Conservation (phyloP, 2,329 filamentous ascomycete genomes). For the Aspergillus chevalieri region DNA sequence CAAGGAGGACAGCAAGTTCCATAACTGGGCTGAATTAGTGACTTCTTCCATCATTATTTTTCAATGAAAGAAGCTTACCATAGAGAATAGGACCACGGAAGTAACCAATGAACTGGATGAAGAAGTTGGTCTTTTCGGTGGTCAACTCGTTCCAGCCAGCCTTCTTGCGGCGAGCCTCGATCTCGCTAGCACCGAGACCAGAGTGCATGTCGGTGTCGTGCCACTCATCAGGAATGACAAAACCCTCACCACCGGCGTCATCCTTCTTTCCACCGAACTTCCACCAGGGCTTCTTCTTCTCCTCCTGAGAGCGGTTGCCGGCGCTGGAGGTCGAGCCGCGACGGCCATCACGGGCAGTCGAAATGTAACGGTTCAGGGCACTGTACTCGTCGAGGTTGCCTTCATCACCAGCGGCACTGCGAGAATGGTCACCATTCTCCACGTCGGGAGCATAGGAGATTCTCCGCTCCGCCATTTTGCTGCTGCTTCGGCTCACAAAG, state of each 20-base stretch:
- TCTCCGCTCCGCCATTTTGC: slow-evolving; percentile 41
- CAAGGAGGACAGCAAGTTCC: slow-evolving; percentile 68
- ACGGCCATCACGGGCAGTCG: slow-evolving; percentile 56
- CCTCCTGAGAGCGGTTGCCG: slow-evolving; percentile 37
- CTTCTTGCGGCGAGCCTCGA: slow-evolving; percentile 60
- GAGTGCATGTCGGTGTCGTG: slow-evolving; percentile 60
- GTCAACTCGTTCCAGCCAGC: slow-evolving; percentile 66
- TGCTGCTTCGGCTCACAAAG: slow-evolving; percentile 33
- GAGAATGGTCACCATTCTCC: slow-evolving; percentile 36
- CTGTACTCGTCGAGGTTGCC: slow-evolving; percentile 54
- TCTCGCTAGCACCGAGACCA: slow-evolving; percentile 55
- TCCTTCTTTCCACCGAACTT: slow-evolving; percentile 45
- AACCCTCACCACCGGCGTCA: slow-evolving; percentile 25
- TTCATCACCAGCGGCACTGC: slow-evolving; percentile 22
- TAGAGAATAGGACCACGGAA: slow-evolving; percentile 73
- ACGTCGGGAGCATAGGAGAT: slow-evolving; percentile 41
- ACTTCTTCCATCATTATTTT: too few relatives aligned
- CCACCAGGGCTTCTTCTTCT: slow-evolving; percentile 52
- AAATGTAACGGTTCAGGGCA: slow-evolving; percentile 62
- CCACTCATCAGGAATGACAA: slow-evolving; percentile 59
- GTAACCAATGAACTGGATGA: slow-evolving; percentile 68
- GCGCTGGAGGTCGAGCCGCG: slow-evolving; percentile 44
- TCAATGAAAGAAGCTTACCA: slow-evolving; percentile 46
- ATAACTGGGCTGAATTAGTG: slow-evolving; percentile 45
- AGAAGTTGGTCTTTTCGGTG: slow-evolving; percentile 69